Percentiles rank a stretch among this genome's conserved stretches.
phyloP scores from a whole-genome alignment of 148 eudicot species.

The Fagopyrum tataricum region DNA sequence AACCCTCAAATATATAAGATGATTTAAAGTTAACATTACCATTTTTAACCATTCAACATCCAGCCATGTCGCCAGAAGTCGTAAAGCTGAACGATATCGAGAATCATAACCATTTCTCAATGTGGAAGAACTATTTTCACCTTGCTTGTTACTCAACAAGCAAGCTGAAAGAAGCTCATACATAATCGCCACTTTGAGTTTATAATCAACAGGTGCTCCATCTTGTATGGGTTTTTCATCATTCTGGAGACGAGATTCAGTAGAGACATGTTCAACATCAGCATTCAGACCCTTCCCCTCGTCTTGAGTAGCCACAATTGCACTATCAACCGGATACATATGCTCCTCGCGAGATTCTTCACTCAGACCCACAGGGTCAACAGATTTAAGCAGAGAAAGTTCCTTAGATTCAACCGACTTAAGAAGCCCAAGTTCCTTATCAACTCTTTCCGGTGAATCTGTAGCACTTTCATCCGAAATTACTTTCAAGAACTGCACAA shows the following conservation, averaged over 20 bases:
- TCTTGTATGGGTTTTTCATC: slow-evolving; percentile 45
- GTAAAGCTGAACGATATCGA: slow-evolving; percentile 71
- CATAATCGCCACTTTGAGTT: slow-evolving; percentile 59
- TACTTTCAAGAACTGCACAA: slow-evolving; percentile 51
- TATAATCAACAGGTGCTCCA: slow-evolving; percentile 39
- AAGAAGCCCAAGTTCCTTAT: slow-evolving; percentile 25
- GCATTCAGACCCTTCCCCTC: slow-evolving; percentile 16
- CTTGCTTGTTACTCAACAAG: slow-evolving; percentile 44
- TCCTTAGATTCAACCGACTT: slow-evolving; percentile 19
- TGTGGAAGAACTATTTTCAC: slow-evolving; percentile 24
- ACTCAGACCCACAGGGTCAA: slow-evolving; percentile 45
- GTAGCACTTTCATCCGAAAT: slow-evolving; percentile 45
- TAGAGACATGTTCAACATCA: slow-evolving; percentile 21
- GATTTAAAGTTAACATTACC: slow-evolving; percentile 28
- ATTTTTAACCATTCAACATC: slow-evolving; percentile 61
- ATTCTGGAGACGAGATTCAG: slow-evolving; percentile 21
- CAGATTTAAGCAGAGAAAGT: slow-evolving; percentile 48
- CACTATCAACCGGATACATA: slow-evolving; percentile 21
- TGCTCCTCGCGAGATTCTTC: slow-evolving; percentile 31
- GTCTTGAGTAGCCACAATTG: slow-evolving; percentile 13
- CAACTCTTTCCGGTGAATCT: slow-evolving; percentile 37
- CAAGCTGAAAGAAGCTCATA: slow-evolving; percentile 83
- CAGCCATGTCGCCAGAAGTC: slow-evolving; percentile 79
- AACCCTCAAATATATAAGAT: not conserved
- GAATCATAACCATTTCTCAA: slow-evolving; percentile 74